These are phyloP conservation scores for Penicillium odoratum DNA, from an alignment of 495 filamentous ascomycete species.

Conservation along the genomic window DNA sequence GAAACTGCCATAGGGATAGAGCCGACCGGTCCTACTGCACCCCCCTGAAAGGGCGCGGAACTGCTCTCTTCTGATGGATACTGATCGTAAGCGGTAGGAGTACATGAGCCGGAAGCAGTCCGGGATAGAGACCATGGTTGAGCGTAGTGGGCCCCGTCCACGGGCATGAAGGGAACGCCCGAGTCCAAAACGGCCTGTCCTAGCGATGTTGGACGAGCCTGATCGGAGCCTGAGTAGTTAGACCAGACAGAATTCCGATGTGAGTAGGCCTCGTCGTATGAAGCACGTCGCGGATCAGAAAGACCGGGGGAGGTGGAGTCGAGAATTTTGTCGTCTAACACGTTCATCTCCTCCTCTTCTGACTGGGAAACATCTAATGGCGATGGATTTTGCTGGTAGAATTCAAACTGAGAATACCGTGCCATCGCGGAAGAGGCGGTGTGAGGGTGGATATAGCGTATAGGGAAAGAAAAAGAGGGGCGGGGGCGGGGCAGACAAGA, in stretches of 20 bases:
- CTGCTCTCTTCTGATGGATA: conserved; percentile 62
- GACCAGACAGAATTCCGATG: conserved; percentile 76
- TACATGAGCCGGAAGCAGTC: conserved; percentile 58
- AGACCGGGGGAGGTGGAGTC: conserved; percentile 70
- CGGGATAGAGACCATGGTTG: conserved; percentile 41
- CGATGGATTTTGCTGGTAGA: conserved; percentile 61
- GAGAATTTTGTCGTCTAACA: conserved; percentile 83
- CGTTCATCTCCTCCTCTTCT: conserved; percentile 78
- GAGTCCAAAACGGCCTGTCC: conserved; percentile 38
- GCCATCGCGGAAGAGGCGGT: conserved; percentile 43
- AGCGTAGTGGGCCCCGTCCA: conserved; percentile 51
- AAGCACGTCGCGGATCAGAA: conserved; percentile 65
- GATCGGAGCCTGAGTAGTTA: conserved; percentile 56
- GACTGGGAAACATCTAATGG: conserved; percentile 65
- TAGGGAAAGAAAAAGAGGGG: conserved; percentile 15
- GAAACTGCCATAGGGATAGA: conserved; percentile 49
- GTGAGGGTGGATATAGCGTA: conserved; percentile 13
- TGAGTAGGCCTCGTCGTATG: conserved; percentile 72
- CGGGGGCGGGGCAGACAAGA: conserved; percentile 12
- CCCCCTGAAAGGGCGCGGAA: conserved; percentile 53
- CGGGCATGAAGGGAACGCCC: conserved; percentile 56
- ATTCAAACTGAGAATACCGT: conserved; percentile 53
- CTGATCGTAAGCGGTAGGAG: conserved; percentile 62
- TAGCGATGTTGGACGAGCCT: conserved; percentile 41
- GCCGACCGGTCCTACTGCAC: conserved; percentile 51